Evolutionary conservation across 495 filamentous ascomycete genomes (phyloP), one percentile per base, ranked within the genome.

Genomic region (Aspergillus heteromorphus): DNA sequence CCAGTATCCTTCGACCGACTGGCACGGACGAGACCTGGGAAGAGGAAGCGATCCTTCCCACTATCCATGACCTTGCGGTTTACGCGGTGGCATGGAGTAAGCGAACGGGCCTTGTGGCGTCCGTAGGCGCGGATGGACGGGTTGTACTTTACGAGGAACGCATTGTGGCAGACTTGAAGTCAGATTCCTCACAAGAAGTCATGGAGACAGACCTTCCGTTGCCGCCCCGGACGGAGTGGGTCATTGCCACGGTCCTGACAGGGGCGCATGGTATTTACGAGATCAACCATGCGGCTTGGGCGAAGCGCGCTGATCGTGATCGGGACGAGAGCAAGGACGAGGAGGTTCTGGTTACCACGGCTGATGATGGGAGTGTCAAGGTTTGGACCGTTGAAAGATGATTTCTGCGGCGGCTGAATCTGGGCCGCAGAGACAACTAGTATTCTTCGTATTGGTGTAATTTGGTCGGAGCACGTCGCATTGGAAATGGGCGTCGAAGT

Each of bases 181-280:
- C 68, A 1, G 45, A 62, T 6, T 63, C 71, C 19, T 65, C 49
- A 5, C 51, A 82, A 40, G 64, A 82, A 40, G 64, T 55, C 9
- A 70, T 74, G 62, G 73, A 73, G 16, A 71, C 72, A 14, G 65
- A 72, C 23, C 7, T 62, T 54, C 36, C 53, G 48, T 47, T 3
- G 4, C 43, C 10, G 67, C 64, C 30, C 30, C 45, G 51, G 18
- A 84, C 79, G 6, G 77, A 80, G 48, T 96, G 93, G 92, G 72
- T 74, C 13, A 66, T 91, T 23, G 54, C 90, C 31, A 83, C 82
- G 0, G 79, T 82, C 29, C 54, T 88, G 1, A 75, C 83, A 29
- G 82, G 79, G 9, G 89, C 87, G 5, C 93, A 98, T 67, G 91
- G 87, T 0, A 87, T 93, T 5, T 96, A 90, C 65, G 93, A 98